Conservation (phyloP, 2,329 filamentous ascomycete species). For the Arthrobotrys entomopaga region DNA sequence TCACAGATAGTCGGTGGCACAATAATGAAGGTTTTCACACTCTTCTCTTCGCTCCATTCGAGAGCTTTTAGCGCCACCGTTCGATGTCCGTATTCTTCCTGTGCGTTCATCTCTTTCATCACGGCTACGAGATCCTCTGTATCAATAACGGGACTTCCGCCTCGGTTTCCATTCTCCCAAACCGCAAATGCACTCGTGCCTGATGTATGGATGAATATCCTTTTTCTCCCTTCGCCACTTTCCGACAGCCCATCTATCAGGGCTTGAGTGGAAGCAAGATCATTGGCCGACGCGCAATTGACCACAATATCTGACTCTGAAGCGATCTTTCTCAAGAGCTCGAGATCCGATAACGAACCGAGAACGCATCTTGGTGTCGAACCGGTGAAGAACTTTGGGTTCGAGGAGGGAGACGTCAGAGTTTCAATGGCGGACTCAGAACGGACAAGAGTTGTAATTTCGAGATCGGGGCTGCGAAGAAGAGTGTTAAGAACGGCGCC, state of each 20-base stretch:
- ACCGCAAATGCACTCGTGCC: constrained; percentile 39
- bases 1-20: constrained; percentile 45
- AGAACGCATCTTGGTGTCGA: constrained; percentile 37
- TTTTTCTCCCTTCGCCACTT: constrained; percentile 22
- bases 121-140: constrained; percentile 23
- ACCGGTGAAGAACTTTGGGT: constrained; percentile 50
- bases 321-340: constrained; percentile 27
- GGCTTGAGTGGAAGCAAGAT: constrained; percentile 23
- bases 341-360: constrained; percentile 26
- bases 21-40: constrained; percentile 25
- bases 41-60: constrained; percentile 24
- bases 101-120: constrained; percentile 36
- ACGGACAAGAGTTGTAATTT: constrained; percentile 42
- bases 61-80: constrained; percentile 25
- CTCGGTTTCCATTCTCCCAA: constrained; percentile 29
- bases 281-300: constrained; percentile 46
- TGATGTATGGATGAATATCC: constrained; percentile 46
- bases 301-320: constrained; percentile 47
- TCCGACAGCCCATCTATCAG: constrained; percentile 29
- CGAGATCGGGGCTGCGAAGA: constrained; percentile 36
- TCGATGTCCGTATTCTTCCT: constrained; percentile 41
- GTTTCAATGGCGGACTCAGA: constrained; percentile 43
- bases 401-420: constrained; percentile 38
- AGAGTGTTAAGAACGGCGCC: constrained; percentile 41
- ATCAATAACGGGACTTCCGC: constrained; percentile 26